Evolutionary conservation across 306 rosid species (phyloP).

Genomic region (Lagenaria siceraria): DNA sequence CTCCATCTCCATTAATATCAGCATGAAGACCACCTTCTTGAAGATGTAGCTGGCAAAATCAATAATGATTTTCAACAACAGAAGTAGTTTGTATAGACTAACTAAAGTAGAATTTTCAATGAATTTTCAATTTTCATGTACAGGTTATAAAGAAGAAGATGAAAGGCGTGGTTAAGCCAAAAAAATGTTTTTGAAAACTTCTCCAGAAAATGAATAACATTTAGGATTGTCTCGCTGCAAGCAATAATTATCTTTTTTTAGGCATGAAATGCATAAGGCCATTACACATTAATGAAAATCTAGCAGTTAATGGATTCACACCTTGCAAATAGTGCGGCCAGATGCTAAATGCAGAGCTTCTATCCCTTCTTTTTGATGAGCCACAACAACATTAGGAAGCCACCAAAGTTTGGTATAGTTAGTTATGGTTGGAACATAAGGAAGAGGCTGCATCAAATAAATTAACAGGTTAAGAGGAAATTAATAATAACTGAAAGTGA

Average conservation of each 20-base stretch:
- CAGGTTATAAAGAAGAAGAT: background rate
- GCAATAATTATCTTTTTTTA: background rate
- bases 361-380: conserved; percentile 92
- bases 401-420: conserved; percentile 98
- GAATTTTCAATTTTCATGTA: background rate
- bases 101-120: background rate
- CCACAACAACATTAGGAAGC: conserved; percentile 97
- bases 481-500: background rate
- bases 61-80: conserved; percentile 5
- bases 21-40: conserved; percentile 99
- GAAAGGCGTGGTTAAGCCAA: background rate
- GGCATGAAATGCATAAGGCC: background rate
- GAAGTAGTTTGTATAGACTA: background rate
- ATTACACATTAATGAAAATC: background rate
- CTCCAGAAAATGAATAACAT: background rate
- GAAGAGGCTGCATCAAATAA: conserved; percentile 50
- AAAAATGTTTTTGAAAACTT: background rate
- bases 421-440: conserved; percentile 91
- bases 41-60: conserved; percentile 72
- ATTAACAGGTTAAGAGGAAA: background rate
- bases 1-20: conserved; percentile 96
- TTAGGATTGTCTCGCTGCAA: background rate
- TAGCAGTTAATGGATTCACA: conserved; percentile 12
- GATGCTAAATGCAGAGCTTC: conserved; percentile 90
- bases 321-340: conserved; percentile 96